phyloP scores from a whole-genome alignment of 1,139 yeast genomes.

The Candida anutae region DNA sequence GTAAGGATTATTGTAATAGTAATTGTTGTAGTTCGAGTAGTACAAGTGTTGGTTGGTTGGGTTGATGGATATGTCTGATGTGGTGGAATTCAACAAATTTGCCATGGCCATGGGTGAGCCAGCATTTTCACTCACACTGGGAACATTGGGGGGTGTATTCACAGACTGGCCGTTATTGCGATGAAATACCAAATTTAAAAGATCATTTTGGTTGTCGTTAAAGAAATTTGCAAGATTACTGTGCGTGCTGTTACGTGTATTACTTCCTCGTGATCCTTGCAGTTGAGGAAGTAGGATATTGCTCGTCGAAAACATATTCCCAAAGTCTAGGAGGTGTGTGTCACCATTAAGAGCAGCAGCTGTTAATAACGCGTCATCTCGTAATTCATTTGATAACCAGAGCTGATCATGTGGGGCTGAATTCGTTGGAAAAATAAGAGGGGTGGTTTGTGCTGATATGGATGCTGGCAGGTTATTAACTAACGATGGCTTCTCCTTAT shows the following conservation, averaged over 20 bases:
- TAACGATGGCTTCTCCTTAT: background rate
- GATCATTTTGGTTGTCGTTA: conserved; percentile 24
- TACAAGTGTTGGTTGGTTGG: conserved; percentile 31
- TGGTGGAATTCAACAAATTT: conserved; percentile 15
- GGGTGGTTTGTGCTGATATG: background rate
- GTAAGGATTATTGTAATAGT: conserved; percentile 37
- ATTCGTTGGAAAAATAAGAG: background rate
- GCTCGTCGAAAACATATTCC: conserved; percentile 24
- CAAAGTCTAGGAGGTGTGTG: conserved; percentile 48
- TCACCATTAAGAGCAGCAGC: conserved; percentile 69
- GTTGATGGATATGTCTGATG: conserved; percentile 16
- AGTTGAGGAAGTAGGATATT: conserved; percentile 5
- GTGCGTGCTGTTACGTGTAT: background rate
- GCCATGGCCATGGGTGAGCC: conserved; percentile 12
- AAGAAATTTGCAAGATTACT: conserved; percentile 1
- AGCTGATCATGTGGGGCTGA: conserved; percentile 24
- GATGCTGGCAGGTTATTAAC: too few relatives aligned
- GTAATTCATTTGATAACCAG: conserved; percentile 64
- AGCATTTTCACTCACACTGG: conserved; percentile 1
- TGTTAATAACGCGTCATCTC: conserved; percentile 65
- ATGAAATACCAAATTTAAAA: conserved; percentile 48
- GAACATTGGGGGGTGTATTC: conserved; percentile 3
- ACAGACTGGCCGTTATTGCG: conserved; percentile 16
- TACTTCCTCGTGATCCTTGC: conserved; percentile 1
- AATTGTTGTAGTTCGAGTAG: conserved; percentile 35